phyloP scores from a whole-genome alignment of 2,329 filamentous ascomycete species.

The Westerdykella aurantiaca region DNA sequence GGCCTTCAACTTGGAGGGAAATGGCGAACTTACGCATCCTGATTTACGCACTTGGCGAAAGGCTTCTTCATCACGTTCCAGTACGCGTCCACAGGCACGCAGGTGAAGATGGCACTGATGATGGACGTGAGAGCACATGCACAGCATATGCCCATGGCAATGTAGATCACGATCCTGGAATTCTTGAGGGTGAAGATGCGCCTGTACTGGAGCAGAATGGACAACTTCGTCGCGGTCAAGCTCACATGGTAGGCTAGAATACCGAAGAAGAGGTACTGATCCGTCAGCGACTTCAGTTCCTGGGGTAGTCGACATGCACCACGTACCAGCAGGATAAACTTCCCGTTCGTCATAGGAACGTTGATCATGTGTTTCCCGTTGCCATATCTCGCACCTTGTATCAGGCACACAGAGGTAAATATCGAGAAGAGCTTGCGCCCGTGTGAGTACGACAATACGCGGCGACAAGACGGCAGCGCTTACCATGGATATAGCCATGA shows the following conservation, averaged over 20 bases:
- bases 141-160: constrained; percentile 16
- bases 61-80: constrained; percentile 15
- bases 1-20: constrained; percentile 1
- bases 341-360: constrained; percentile 9
- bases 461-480: neutral
- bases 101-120: constrained; percentile 15
- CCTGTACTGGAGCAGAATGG: constrained; percentile 24
- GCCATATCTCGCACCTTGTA: constrained; percentile 15
- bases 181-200: constrained; percentile 21
- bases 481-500: constrained; percentile 18
- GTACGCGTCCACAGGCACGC: constrained; percentile 18
- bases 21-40: constrained; percentile 12
- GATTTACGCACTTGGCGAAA: constrained; percentile 13
- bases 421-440: constrained; percentile 9
- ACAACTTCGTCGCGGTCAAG: constrained; percentile 22
- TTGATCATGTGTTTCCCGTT: constrained; percentile 21
- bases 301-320: neutral
- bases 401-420: constrained; percentile 2
- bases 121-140: constrained; percentile 11
- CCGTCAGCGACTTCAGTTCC: constrained; percentile 2
- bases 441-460: neutral
- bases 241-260: constrained; percentile 20
- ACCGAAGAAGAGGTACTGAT: constrained; percentile 23
- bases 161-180: constrained; percentile 19
- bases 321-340: constrained; percentile 13